phyloP scores from a whole-genome alignment of 257 asterid genomes.

The Thymus quinquecostatus region DNA sequence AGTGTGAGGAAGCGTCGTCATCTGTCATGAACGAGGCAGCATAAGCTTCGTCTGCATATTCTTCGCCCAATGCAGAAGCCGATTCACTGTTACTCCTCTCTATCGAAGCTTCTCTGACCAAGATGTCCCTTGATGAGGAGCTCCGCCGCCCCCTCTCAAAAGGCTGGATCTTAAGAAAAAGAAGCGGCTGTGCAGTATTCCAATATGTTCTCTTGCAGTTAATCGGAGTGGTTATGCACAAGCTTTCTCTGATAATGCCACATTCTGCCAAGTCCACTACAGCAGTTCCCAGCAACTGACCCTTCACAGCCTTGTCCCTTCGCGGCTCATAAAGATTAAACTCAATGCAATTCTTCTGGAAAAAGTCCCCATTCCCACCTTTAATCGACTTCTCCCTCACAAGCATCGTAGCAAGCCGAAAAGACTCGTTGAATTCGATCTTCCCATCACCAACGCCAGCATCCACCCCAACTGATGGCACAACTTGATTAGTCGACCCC shows the following conservation, averaged over 20 bases:
- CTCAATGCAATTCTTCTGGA: slow-evolving; percentile 71
- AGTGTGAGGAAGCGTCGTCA: slow-evolving; percentile 78
- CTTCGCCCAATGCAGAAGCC: slow-evolving; percentile 69
- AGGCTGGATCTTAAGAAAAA: slow-evolving; percentile 59
- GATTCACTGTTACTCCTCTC: slow-evolving; percentile 53
- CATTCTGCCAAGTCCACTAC: slow-evolving; percentile 71
- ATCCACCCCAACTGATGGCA: slow-evolving; percentile 56
- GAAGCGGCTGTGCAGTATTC: slow-evolving; percentile 69
- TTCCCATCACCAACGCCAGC: slow-evolving; percentile 69
- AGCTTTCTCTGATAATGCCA: slow-evolving; percentile 57
- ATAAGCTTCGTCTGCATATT: slow-evolving; percentile 80
- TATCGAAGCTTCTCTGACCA: slow-evolving; percentile 56
- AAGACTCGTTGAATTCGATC: slow-evolving; percentile 72
- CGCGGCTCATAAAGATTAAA: slow-evolving; percentile 77
- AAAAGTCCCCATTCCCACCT: slow-evolving; percentile 46
- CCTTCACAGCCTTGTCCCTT: slow-evolving; percentile 69
- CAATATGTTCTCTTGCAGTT: slow-evolving; percentile 75
- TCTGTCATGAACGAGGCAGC: slow-evolving; percentile 60
- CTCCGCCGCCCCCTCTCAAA: slow-evolving; percentile 45
- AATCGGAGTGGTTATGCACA: slow-evolving; percentile 53
- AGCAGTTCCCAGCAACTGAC: slow-evolving; percentile 81
- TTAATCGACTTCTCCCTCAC: slow-evolving; percentile 54
- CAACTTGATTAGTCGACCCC: slow-evolving; percentile 65
- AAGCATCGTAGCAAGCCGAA: slow-evolving; percentile 63
- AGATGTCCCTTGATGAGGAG: slow-evolving; percentile 52